Percentiles rank a stretch among this genome's conserved stretches.
Conservation (phyloP, 257 asterid genomes). For the Eucommia ulmoides region DNA sequence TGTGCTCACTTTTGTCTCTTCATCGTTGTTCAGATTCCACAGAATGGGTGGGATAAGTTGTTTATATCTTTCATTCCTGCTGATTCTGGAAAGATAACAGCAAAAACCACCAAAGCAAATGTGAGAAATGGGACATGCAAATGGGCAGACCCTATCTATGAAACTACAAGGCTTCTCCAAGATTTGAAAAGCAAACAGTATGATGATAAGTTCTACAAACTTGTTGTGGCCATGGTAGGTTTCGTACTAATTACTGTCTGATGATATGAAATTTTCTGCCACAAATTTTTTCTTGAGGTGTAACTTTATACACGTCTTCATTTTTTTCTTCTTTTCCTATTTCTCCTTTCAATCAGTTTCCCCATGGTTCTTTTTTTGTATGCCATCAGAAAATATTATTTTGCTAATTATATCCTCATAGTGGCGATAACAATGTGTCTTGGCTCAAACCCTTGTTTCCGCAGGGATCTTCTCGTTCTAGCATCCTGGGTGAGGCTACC, state of each 20-base stretch:
- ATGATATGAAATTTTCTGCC: not conserved
- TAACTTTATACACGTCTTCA: not conserved
- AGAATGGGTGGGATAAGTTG: slow-evolving; percentile 92
- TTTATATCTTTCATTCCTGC: slow-evolving; percentile 69
- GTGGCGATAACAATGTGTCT: slow-evolving; percentile 3
- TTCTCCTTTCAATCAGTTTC: not conserved
- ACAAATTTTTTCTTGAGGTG: no score
- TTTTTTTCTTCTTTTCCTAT: not conserved
- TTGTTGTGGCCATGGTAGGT: slow-evolving; percentile 87
- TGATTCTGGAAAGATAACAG: slow-evolving; percentile 75
- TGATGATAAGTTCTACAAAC: slow-evolving; percentile 90
- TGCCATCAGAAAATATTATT: not conserved
- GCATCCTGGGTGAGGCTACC: slow-evolving; percentile 82
- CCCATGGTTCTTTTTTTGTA: not conserved
- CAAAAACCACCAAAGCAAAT: slow-evolving; percentile 90
- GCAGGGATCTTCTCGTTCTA: slow-evolving; percentile 93
- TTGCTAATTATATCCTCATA: not conserved
- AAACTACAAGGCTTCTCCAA: slow-evolving; percentile 91
- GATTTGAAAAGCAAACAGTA: slow-evolving; percentile 71
- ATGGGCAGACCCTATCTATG: slow-evolving; percentile 98
- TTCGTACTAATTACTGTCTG: slow-evolving; percentile 8
- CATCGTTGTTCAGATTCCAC: slow-evolving; percentile 68
- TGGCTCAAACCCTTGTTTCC: slow-evolving; percentile 12
- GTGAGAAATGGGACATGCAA: slow-evolving; percentile 92
- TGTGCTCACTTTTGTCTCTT: not conserved